Evolutionary conservation across 148 eudicot species (phyloP), one percentile per base, ranked within the genome.

Genomic region (Cornus kousa): DNA sequence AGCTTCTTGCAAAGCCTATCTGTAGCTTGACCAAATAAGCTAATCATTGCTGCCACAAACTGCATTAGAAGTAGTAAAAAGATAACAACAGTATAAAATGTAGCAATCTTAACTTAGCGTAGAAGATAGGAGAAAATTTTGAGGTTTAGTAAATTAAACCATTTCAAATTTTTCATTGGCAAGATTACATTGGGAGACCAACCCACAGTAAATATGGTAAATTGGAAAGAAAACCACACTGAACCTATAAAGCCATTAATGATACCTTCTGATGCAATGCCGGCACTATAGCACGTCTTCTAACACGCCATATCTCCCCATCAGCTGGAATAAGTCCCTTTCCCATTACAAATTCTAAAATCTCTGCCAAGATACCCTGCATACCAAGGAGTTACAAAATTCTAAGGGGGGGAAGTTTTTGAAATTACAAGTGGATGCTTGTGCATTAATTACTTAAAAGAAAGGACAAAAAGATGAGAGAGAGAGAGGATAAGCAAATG

Each of bases 301-400:
- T 87, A 11, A 81, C 88, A 77, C 98, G 95, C 99, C 99, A 97
- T 78, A 89, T 87, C 87, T 97, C 99, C 73, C 98, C 99, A 80
- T 97, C 98, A 77, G 99, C 99, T 71, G 99, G 99, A 67, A 96
- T 96, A 71, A 96, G 95, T 76, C 99, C 99, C 80, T 88, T 96
- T 13, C 99, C 99, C 99, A 96, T 96, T 79, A 96, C 99, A 87
- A 96, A 96, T 16, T 96, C 97, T 64, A 96, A 80, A 80, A 97
- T 97, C 85, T 97, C 99, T 65, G 98, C 89, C 74, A 97, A 83
- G 79, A 97, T 90, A 73, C 99, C 99, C 98, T 93, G 88, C 35
- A 64, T 39, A 69, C 59, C 71, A 69, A 78, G 57, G 66, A 73
- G 46, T 31, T 75, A 37, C 37, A 31, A 78, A 73, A 43, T 43